A percentile compares a stretch with the other conserved stretches of the same genome.
phyloP scores from a whole-genome alignment of 1,139 yeast genomes.

The Debaryomyces singareniensis region DNA sequence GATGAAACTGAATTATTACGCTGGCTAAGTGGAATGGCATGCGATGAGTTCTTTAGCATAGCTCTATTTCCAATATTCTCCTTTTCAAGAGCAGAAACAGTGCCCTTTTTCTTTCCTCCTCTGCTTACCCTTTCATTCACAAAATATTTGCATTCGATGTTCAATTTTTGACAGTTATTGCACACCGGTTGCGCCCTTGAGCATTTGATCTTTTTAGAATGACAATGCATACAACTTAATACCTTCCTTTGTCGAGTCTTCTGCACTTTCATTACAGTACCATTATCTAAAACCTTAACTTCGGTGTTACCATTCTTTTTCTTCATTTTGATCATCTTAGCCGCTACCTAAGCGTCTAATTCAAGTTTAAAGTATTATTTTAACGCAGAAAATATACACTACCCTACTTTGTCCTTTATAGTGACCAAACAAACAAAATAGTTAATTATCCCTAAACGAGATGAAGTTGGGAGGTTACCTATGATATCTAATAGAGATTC shows the following conservation, averaged over 20 bases:
- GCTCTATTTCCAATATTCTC: constrained; percentile 7
- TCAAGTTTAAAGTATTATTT: too few species aligned
- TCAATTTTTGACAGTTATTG: constrained; percentile 41
- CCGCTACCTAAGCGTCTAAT: too few species aligned
- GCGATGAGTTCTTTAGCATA: background rate
- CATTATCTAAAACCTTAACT: constrained; percentile 19
- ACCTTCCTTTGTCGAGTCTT: constrained; percentile 54
- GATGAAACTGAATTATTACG: constrained; percentile 4
- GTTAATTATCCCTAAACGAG: too few species aligned
- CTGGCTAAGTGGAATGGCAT: too few species aligned
- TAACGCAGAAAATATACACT: too few species aligned
- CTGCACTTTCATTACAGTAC: constrained; percentile 50
- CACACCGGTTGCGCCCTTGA: constrained; percentile 45
- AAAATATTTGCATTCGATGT: constrained; percentile 46
- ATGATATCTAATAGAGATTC: too few species aligned
- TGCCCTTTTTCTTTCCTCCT: constrained; percentile 33
- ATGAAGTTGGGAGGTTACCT: too few species aligned
- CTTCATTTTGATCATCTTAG: constrained; percentile 3
- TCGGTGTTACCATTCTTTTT: constrained; percentile 2
- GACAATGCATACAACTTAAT: constrained; percentile 54
- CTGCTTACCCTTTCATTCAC: constrained; percentile 49
- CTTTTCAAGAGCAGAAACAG: constrained; percentile 3
- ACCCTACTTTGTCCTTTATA: too few species aligned
- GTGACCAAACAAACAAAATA: too few species aligned
- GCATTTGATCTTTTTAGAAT: constrained; percentile 56